phyloP scores from a whole-genome alignment of 169 alveolate genomes.

The Ichthyophthirius multifiliis region DNA sequence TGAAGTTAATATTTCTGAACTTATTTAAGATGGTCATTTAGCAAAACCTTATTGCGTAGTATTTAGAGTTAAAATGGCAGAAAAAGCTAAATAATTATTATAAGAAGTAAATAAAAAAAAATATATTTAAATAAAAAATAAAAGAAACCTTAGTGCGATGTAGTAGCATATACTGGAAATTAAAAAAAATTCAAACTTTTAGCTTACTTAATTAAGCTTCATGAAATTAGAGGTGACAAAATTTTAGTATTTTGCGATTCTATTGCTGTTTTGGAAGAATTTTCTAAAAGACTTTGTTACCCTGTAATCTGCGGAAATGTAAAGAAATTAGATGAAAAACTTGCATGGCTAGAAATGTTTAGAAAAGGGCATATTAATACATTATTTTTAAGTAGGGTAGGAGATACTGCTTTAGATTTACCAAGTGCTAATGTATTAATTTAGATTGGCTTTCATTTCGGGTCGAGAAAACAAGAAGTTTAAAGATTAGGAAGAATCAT shows the following conservation, averaged over 20 bases:
- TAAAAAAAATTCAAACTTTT: constrained; percentile 96
- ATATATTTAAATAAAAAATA: neutral
- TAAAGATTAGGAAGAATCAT: constrained; percentile 98
- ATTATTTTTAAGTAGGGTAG: constrained; percentile 96
- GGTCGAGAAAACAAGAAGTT: constrained; percentile 98
- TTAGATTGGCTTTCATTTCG: constrained; percentile 97
- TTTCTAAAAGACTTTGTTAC: constrained; percentile 73
- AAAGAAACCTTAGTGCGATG: constrained; percentile 80
- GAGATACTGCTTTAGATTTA: constrained; percentile 99
- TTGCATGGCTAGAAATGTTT: constrained; percentile 88
- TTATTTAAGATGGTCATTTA: constrained; percentile 94
- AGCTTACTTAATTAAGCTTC: constrained; percentile 93
- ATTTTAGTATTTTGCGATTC: constrained; percentile 97
- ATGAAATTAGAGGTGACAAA: constrained; percentile 97
- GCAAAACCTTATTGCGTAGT: constrained; percentile 98
- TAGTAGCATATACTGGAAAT: constrained; percentile 92
- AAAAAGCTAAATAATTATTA: constrained; percentile 76
- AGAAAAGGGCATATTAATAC: constrained; percentile 88
- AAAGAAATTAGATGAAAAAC: constrained; percentile 89
- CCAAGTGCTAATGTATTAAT: constrained; percentile 99
- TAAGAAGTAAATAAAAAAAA: neutral
- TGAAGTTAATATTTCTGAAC: constrained; percentile 99
- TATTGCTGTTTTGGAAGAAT: constrained; percentile 89
- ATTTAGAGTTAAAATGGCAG: constrained; percentile 99
- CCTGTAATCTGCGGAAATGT: constrained; percentile 93